Base-by-base conservation (phyloP, 306 rosid genomes). In the Cyclanthera cordifolia region DNA sequence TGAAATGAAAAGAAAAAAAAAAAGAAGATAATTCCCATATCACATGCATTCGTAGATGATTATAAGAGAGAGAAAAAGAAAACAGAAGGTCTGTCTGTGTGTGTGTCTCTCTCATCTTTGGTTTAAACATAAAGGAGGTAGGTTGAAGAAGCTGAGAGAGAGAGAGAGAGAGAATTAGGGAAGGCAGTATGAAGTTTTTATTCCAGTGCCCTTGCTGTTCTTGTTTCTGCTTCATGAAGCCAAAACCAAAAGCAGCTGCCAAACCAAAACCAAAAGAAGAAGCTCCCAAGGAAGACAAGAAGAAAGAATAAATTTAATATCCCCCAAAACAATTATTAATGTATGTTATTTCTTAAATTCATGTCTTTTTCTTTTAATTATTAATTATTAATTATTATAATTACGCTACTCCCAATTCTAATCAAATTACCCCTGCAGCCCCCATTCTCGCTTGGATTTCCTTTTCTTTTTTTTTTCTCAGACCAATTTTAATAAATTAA, bases 221-320 rank as follows among this genome's bases (percentile, higher is more conserved):
- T 4, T 85, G 89, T 48, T 85, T 85, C 71, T 85, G 89, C 86
- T 85, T 85, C 81, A 75, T 85, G 89, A 85, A 85, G 82, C 99
- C 99, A 25, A 80, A 84, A 72, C 57, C 37, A 20, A n/a, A n/a
- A n/a, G n/a, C n/a, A n/a, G n/a, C n/a, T n/a, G 89, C 86, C 4
- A 74, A 77, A 43, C 69, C 85, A 28, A 82, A 83, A 76, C 81
- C 75, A 19, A 17, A 17, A 61, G 72, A 15, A 8, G 9, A 72
- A 16, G 70, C n/a, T 53, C 74, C 63, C 53, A 83, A 79, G 51
- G 79, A 69, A 47, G 88, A 56, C 12, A 56, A 32, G 77, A 75
- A 74, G 63, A 82, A 78, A 72, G 81, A 52, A n/a, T 69, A 52
- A 52, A 43, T 0, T 34, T 34, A 34, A 34, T 34, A 8, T 5